Percentiles rank a stretch among this genome's conserved stretches.
phyloP scores from a whole-genome alignment of 2,329 filamentous ascomycete genomes.

The Colletotrichum sp. region DNA sequence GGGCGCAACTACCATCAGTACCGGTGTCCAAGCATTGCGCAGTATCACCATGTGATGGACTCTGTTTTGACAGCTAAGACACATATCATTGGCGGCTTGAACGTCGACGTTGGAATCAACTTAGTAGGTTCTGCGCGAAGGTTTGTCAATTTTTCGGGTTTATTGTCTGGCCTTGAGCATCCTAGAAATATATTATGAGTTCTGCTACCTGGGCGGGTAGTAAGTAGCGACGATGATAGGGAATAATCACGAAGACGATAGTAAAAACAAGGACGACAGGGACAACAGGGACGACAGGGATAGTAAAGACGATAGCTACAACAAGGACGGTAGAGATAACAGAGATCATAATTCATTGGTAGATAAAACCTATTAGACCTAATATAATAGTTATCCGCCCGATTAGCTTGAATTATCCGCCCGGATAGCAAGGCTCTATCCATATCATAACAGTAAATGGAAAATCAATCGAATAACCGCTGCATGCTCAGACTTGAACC shows the following conservation, averaged over 20 bases:
- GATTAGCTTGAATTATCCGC: too few relatives aligned
- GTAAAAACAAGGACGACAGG: too few relatives aligned
- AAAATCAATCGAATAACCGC: background rate
- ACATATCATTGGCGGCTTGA: background rate
- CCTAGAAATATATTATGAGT: background rate
- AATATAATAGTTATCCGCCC: too few relatives aligned
- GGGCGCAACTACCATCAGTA: background rate
- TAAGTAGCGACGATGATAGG: too few relatives aligned
- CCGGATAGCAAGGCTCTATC: too few relatives aligned
- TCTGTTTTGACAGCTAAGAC: background rate
- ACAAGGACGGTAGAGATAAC: too few relatives aligned
- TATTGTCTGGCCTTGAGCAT: background rate
- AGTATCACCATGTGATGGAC: background rate
- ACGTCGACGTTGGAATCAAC: background rate
- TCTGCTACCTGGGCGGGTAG: too few relatives aligned
- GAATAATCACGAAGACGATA: too few relatives aligned
- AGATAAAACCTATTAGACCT: too few relatives aligned
- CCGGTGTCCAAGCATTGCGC: background rate
- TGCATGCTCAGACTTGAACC: background rate
- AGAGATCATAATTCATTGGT: too few relatives aligned
- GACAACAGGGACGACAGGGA: too few relatives aligned
- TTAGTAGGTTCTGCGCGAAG: background rate
- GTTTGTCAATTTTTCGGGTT: fast-evolving
- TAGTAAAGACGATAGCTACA: too few relatives aligned
- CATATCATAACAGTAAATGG: background rate